Evolutionary conservation across 73 alveolate species (phyloP).

Genomic region (Paramecium sonneborni): DNA sequence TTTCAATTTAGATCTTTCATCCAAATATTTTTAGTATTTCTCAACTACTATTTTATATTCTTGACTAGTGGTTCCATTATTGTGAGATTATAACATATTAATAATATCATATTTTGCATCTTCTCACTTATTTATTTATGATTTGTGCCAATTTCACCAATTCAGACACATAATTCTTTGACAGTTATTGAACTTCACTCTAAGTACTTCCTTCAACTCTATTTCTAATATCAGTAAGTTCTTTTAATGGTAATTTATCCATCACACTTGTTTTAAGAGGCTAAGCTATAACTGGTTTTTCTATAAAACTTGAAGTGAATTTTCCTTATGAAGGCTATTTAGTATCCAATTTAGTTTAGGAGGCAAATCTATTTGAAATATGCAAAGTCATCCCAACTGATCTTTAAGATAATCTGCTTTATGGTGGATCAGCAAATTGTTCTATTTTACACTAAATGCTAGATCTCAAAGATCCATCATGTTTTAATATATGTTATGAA

Average conservation of each 20-base stretch:
- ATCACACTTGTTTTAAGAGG: not conserved
- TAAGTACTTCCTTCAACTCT: constrained; percentile 23
- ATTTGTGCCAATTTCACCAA: constrained; percentile 52
- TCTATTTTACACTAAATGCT: not conserved
- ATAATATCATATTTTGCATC: constrained; percentile 10
- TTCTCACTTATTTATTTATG: constrained; percentile 14
- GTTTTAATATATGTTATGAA: not conserved
- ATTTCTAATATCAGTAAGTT: constrained; percentile 7
- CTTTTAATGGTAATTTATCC: constrained; percentile 48
- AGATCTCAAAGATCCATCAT: constrained; percentile 2
- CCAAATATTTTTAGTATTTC: not conserved
- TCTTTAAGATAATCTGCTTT: constrained; percentile 2
- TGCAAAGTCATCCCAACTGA: constrained; percentile 40
- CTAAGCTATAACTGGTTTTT: constrained; percentile 9
- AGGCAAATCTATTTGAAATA: constrained; percentile 23
- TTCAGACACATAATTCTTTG: constrained; percentile 51
- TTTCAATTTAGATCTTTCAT: constrained; percentile 15
- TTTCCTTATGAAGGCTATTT: not conserved
- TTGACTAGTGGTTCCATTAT: constrained; percentile 3
- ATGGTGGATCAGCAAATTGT: not conserved
- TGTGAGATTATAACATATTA: not conserved
- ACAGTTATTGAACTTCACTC: not conserved
- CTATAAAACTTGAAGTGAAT: constrained; percentile 19
- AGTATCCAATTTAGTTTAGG: not conserved
- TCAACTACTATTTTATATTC: constrained; percentile 45